Base-by-base conservation (phyloP, 495 filamentous ascomycete genomes). In the Cairneyella variabilis region DNA sequence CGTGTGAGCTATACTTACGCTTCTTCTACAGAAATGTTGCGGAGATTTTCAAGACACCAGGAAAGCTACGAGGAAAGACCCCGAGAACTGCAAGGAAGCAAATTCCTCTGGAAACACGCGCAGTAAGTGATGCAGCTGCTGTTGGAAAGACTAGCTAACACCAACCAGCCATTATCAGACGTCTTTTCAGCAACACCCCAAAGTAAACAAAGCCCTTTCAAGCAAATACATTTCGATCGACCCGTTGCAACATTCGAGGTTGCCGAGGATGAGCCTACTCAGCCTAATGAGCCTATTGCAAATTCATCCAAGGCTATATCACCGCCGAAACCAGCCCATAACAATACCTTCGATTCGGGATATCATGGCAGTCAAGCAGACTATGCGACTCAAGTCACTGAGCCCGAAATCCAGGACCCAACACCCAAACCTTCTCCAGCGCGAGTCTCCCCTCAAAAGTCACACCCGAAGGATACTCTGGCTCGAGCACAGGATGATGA, bases 11-110 rank as follows among this genome's bases (percentile, higher is more conserved):
- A 8, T 32, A 2, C 41, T 42, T 42, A 51, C 60, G 91, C 88
- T 36, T n/a, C 25, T 6, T 5, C 2, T 7, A 8, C 20, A 64
- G 61, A 43, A 91, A 91, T 66, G 84, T 97, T 48, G 78, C 89
- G 25, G 95, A 97, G 57, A 80, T 91, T 2, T 96, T 97, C 72
- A 98, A 98, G 63, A 97, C 93, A 3, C 93, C 93, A 2, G 92
- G 91, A 20, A 97, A 95, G 59, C 71, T 96, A 71, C 82, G 90
- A 56, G 93, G 91, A 51, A 97, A 95, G 72, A 97, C 93, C 6
- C 92, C 93, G 32, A 80, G 90, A 41, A 96, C 91, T 2, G 74
- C 75, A 12, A 78, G 89, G 40, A 95, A 93, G 68, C 76, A 71
- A 22, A 80, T 82, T 61, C 69, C 75, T 6, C 69, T 76, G 48